phyloP scores from a whole-genome alignment of 257 asterid species.

The Scutellaria minor region DNA sequence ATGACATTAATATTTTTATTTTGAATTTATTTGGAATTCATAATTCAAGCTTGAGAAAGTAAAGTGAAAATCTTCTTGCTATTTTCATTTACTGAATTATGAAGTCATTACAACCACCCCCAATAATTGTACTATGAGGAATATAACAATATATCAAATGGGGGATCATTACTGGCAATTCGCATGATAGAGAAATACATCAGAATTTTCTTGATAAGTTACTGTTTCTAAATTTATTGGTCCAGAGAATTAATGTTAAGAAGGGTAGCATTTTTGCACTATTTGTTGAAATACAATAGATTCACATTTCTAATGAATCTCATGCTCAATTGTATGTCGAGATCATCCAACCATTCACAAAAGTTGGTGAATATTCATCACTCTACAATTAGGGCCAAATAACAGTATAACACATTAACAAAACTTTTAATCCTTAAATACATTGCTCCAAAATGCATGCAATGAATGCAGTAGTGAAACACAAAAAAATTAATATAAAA shows the following conservation, averaged over 20 bases:
- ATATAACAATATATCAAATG: neutral
- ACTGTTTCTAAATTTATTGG: neutral
- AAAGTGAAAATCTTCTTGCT: neutral
- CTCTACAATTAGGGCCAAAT: neutral
- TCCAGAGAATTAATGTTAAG: no score
- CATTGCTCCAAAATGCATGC: neutral
- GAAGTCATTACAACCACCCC: neutral
- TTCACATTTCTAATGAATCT: neutral
- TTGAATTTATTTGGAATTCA: neutral
- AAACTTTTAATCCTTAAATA: neutral
- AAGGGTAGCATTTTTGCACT: neutral
- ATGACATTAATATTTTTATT: neutral
- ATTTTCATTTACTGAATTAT: neutral
- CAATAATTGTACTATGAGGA: neutral
- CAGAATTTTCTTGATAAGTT: neutral
- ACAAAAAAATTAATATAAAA: no score
- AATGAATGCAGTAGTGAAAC: no score
- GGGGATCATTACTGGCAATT: neutral
- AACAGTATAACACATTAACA: neutral
- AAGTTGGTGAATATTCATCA: neutral
- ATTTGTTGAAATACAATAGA: neutral
- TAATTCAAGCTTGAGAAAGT: neutral
- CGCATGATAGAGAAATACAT: neutral
- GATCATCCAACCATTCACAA: neutral
- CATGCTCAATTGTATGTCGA: neutral